These are phyloP conservation scores for Fistulinella prunicolor DNA, from an alignment of 768 basidiomycete species.

Conservation along the genomic window DNA sequence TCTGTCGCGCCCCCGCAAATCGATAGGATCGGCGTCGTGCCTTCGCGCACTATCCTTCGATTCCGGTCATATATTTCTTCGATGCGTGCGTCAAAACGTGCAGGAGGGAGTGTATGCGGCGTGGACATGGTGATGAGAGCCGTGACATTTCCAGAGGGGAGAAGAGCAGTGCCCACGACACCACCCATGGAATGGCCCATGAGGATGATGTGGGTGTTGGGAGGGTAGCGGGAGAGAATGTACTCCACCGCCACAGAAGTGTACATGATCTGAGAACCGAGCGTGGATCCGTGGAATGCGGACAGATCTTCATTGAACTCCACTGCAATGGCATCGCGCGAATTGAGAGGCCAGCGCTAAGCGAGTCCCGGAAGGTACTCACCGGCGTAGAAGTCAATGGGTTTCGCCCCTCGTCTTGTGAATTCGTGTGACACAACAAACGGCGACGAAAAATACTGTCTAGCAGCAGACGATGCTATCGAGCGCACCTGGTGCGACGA, in stretches of 20 bases:
- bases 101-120: slow-evolving; percentile 85
- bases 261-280: slow-evolving; percentile 79
- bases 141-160: slow-evolving; percentile 64
- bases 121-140: slow-evolving; percentile 95
- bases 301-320: slow-evolving; percentile 98
- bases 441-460: slow-evolving; percentile 73
- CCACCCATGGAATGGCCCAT: slow-evolving; percentile 99
- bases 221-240: slow-evolving; percentile 74
- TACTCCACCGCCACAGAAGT: slow-evolving; percentile 67
- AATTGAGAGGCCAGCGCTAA: neutral
- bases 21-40: slow-evolving; percentile 70
- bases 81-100: slow-evolving; percentile 78
- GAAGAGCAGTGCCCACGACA: slow-evolving; percentile 77
- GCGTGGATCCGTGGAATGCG: slow-evolving; percentile 88
- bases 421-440: slow-evolving; percentile 54
- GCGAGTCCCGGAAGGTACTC: no score
- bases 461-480: slow-evolving; percentile 86
- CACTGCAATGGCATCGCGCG: slow-evolving; percentile 36
- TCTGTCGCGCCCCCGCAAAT: slow-evolving; percentile 93
- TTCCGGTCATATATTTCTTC: slow-evolving; percentile 66
- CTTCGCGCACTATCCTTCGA: slow-evolving; percentile 36
- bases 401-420: slow-evolving; percentile 40
- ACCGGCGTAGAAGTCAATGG: slow-evolving; percentile 89
- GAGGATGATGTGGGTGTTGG: slow-evolving; percentile 62
- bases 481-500: slow-evolving; percentile 92